phyloP scores from a whole-genome alignment of 331 rosid species.

The Arachis monticola region DNA sequence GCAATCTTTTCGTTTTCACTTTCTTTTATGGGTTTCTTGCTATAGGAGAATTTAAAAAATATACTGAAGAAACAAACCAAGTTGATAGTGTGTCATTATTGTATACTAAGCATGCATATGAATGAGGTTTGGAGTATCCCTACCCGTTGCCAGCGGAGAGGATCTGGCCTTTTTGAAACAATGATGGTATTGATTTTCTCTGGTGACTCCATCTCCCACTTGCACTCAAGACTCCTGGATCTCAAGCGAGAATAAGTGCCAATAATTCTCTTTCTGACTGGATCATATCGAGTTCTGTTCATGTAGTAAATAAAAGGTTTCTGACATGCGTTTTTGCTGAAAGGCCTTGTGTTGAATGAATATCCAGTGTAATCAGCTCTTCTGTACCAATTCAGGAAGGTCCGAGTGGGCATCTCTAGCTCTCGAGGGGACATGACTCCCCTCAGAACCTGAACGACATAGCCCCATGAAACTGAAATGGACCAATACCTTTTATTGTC shows the following conservation, averaged over 20 bases:
- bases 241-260: conserved; percentile 52
- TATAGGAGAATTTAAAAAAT: not conserved
- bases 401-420: conserved; percentile 76
- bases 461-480: conserved; percentile 88
- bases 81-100: not conserved
- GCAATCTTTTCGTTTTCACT: not conserved
- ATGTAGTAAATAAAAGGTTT: conserved; percentile 69
- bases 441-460: conserved; percentile 73
- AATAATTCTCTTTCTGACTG: conserved; percentile 41
- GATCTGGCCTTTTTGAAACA: conserved; percentile 73
- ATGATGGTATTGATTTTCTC: conserved; percentile 53
- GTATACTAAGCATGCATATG: not conserved
- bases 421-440: conserved; percentile 84
- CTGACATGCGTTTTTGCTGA: conserved; percentile 78
- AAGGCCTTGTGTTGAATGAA: conserved; percentile 93
- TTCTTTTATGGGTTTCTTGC: not conserved
- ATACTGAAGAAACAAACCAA: not conserved
- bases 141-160: conserved; percentile 88
- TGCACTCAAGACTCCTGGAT: conserved; percentile 53
- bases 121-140: conserved; percentile 6
- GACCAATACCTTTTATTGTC: conserved; percentile 70
- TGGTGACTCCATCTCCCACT: conserved; percentile 70
- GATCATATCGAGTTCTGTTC: conserved; percentile 54
- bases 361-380: conserved; percentile 86
- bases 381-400: conserved; percentile 79